A percentile compares a stretch with the other conserved stretches of the same genome.
Evolutionary conservation across 768 basidiomycete genomes (phyloP).

Genomic region (Tephrocybe sp.): DNA sequence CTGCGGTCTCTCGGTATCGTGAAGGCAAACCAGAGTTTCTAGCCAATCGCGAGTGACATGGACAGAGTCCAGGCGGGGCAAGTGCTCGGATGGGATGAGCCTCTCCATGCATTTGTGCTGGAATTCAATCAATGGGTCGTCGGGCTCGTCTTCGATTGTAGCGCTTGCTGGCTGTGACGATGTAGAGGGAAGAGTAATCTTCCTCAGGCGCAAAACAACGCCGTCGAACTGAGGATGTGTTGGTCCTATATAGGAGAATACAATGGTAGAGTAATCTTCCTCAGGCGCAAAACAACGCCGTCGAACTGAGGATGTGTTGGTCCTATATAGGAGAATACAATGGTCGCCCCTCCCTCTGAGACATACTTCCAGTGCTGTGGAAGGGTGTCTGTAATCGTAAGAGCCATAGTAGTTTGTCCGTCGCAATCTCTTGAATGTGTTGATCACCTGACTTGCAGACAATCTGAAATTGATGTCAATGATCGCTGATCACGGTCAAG

Average conservation of each 20-base stretch:
- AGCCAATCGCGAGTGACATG: constrained; percentile 57
- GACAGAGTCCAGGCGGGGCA: constrained; percentile 58
- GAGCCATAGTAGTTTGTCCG: constrained; percentile 20
- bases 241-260: constrained; percentile 77
- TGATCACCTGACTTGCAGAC: too few species aligned
- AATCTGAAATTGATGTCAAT: background rate
- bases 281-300: constrained; percentile 72
- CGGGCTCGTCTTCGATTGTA: constrained; percentile 26
- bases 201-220: constrained; percentile 77
- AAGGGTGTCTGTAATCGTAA: constrained; percentile 30
- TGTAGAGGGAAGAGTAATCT: constrained; percentile 35
- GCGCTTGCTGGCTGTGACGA: background rate
- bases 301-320: constrained; percentile 46
- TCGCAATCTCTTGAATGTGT: too few species aligned
- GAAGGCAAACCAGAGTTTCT: constrained; percentile 41
- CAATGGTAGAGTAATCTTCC: constrained; percentile 56
- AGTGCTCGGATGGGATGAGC: constrained; percentile 57
- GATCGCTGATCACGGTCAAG: too few species aligned
- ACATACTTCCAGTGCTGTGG: constrained; percentile 76
- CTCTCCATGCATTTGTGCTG: constrained; percentile 61
- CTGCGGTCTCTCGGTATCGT: constrained; percentile 52
- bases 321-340: constrained; percentile 83
- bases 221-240: constrained; percentile 48
- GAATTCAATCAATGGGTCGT: constrained; percentile 48
- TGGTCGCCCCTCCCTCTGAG: constrained; percentile 89